A percentile compares a stretch with the other conserved stretches of the same genome.
These are phyloP conservation scores for Backusella liffmaniae DNA, from an alignment of 192 early-diverging fungal species.

Conservation along the genomic window DNA sequence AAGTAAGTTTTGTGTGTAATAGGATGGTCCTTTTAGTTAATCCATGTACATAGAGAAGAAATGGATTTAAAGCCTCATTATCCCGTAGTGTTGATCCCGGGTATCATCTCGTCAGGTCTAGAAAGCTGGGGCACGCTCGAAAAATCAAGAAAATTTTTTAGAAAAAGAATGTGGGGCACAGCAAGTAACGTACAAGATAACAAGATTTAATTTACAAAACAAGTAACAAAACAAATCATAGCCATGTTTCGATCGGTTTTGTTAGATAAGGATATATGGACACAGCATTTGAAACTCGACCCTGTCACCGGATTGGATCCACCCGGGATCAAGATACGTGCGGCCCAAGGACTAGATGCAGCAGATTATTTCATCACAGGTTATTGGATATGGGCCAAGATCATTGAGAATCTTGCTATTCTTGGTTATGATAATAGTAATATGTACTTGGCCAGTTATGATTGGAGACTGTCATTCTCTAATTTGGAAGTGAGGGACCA, in stretches of 20 bases:
- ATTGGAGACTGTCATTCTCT: conserved; percentile 81
- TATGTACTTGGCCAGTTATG: conserved; percentile 85
- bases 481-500: conserved; percentile 82
- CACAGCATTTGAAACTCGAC: conserved; percentile 80
- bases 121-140: conserved; percentile 84
- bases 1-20: background rate
- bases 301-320: conserved; percentile 84
- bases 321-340: conserved; percentile 74
- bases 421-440: conserved; percentile 86
- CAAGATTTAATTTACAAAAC: background rate
- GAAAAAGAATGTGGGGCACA: conserved; percentile 86
- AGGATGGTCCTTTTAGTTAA: conserved; percentile 12
- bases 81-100: conserved; percentile 82
- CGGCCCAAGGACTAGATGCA: conserved; percentile 81
- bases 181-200: conserved; percentile 44
- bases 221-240: conserved; percentile 13
- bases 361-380: conserved; percentile 90
- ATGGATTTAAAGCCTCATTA: conserved; percentile 39
- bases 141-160: conserved; percentile 81
- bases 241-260: conserved; percentile 84
- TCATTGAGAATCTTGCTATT: conserved; percentile 79
- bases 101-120: conserved; percentile 84
- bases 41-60: conserved; percentile 25
- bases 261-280: conserved; percentile 87
- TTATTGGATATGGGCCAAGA: conserved; percentile 88